phyloP scores from a whole-genome alignment of 768 basidiomycete species.

The Plicaturopsis crispa region DNA sequence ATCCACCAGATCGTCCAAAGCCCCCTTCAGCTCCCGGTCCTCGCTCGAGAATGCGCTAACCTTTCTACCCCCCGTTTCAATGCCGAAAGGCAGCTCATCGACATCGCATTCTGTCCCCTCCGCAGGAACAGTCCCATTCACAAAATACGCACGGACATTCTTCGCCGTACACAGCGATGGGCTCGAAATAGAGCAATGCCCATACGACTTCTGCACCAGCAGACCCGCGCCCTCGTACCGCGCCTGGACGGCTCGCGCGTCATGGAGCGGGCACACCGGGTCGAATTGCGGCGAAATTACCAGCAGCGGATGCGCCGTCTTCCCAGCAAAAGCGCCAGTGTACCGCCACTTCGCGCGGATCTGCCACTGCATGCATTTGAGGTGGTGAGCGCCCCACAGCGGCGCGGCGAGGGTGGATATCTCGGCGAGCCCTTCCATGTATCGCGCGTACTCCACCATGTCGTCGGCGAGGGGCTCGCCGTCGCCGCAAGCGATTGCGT shows the following conservation, averaged over 20 bases:
- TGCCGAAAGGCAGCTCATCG: conserved; percentile 5
- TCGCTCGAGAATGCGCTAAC: too few species aligned
- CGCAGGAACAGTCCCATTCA: conserved; percentile 29
- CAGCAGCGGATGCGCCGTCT: background rate
- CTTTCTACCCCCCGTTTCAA: too few species aligned
- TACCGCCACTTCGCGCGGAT: background rate
- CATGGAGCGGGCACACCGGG: conserved; percentile 24
- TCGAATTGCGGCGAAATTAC: conserved; percentile 24
- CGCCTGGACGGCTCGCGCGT: conserved; percentile 2
- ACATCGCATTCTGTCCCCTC: conserved; percentile 32
- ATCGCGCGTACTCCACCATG: conserved; percentile 2
- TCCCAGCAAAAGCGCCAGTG: background rate
- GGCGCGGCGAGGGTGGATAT: background rate
- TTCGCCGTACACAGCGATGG: conserved; percentile 25
- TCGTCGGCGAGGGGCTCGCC: conserved; percentile 12
- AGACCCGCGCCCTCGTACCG: conserved; percentile 11
- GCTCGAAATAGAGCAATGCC: conserved; percentile 26
- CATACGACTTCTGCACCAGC: conserved; percentile 9
- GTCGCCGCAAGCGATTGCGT: conserved; percentile 14
- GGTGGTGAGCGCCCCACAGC: background rate
- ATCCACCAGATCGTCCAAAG: too few species aligned
- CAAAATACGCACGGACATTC: conserved; percentile 31
- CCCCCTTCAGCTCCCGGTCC: too few species aligned
- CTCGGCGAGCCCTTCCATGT: background rate
- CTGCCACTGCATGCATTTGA: background rate